These are phyloP conservation scores for Apiospora kogelbergensis DNA, from an alignment of 2,329 filamentous ascomycete genomes.

Conservation along the genomic window DNA sequence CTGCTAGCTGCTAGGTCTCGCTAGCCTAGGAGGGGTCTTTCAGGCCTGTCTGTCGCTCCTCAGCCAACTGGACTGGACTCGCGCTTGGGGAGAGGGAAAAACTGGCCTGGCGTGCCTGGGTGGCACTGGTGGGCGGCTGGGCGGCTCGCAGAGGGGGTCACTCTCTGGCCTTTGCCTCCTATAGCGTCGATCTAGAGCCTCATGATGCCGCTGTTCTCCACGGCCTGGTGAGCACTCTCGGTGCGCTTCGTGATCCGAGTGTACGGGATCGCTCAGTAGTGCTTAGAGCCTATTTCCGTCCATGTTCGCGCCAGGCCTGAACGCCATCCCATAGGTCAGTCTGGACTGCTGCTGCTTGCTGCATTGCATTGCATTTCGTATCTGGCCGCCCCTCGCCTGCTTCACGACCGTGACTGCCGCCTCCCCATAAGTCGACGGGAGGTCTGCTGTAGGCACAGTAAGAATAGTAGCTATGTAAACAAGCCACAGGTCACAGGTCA, in stretches of 20 bases:
- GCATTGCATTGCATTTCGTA: background rate
- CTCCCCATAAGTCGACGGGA: background rate
- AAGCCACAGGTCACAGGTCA: background rate
- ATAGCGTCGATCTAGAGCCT: conserved; percentile 16
- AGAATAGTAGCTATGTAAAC: background rate
- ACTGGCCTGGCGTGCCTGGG: background rate
- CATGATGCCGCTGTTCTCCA: conserved; percentile 11
- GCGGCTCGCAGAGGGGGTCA: conserved; percentile 13
- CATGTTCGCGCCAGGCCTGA: background rate
- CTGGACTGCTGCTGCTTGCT: background rate
- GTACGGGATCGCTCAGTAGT: conserved; percentile 9
- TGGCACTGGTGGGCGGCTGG: conserved; percentile 1
- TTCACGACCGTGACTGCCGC: background rate
- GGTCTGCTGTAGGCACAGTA: background rate
- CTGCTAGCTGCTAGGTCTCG: background rate
- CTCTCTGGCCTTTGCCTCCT: conserved; percentile 13
- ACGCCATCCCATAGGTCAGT: background rate
- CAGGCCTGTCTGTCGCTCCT: background rate
- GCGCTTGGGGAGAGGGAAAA: background rate
- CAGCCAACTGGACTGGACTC: conserved; percentile 1
- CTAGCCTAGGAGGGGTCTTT: background rate
- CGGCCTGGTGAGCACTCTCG: conserved; percentile 6
- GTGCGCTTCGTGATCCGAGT: conserved; percentile 8
- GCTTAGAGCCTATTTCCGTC: conserved; percentile 4
- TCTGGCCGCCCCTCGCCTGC: background rate